phyloP scores from a whole-genome alignment of 148 eudicot genomes.

The Camellia granthamiana region DNA sequence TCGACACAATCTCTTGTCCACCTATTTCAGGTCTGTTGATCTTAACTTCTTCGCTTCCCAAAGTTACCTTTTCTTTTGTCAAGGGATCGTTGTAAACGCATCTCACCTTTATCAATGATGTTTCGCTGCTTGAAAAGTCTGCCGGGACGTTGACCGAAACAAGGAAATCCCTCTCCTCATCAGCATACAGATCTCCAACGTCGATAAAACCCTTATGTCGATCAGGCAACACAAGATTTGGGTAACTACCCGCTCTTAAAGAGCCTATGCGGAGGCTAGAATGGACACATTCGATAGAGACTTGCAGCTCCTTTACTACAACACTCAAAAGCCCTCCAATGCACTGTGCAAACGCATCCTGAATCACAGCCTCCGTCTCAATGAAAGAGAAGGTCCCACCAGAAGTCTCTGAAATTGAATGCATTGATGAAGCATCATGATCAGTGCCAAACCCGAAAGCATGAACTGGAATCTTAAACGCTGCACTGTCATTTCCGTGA shows the following conservation, averaged over 20 bases:
- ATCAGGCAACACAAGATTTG: conserved; percentile 26
- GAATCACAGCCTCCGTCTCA: conserved; percentile 72
- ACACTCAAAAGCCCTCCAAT: conserved; percentile 88
- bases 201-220: conserved; percentile 42
- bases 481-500: conserved; percentile 30
- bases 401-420: conserved; percentile 68
- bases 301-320: conserved; percentile 63
- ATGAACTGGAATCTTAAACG: conserved; percentile 70
- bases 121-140: conserved; percentile 28
- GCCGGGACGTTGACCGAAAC: conserved; percentile 57
- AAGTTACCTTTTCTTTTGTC: conserved; percentile 35
- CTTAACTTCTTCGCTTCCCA: conserved; percentile 43
- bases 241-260: conserved; percentile 70
- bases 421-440: conserved; percentile 77
- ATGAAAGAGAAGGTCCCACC: conserved; percentile 93
- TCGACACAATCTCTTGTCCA: conserved; percentile 38
- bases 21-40: conserved; percentile 46
- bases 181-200: conserved; percentile 83
- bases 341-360: conserved; percentile 94
- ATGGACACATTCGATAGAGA: conserved; percentile 49
- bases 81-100: conserved; percentile 58
- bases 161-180: conserved; percentile 79
- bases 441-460: conserved; percentile 86
- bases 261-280: conserved; percentile 40
- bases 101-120: conserved; percentile 50